Evolutionary conservation across 768 basidiomycete species (phyloP), one percentile per base, ranked within the genome.

Genomic region (Kwoniella europaea): DNA sequence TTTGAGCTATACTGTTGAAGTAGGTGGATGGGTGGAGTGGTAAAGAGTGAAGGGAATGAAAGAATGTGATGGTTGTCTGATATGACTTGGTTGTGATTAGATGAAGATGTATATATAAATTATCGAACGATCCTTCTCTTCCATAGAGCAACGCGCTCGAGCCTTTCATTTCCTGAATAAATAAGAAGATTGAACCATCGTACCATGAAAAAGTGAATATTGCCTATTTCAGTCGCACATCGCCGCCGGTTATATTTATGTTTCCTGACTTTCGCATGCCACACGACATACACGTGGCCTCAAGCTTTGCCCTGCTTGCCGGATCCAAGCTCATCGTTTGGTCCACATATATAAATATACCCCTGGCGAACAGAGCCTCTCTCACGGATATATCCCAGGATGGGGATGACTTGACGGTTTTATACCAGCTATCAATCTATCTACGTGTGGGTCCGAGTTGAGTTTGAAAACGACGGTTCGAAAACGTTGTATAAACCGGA

Each of bases 1-100:
- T 43, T 61, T 61, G 59, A 43, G 42, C 18, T 9, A n/a, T 61
- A 61, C 59, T 61, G 42, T 61, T 61, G 59, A 61, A 61, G 59
- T 61, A 61, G 24, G 54, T 20, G 20, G 54, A 35, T 42, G 35
- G 57, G 24, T 55, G 24, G 24, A 61, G 57, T 16, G 16, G 13
- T 27, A 3, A 22, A 61, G 59, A 61, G 42, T 18, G n/a, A 42
- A 2, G 42, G 10, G 9, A 35, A 20, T 20, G 15, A 22, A 61
- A 44, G 59, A 61, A 61, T n/a, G 59, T 61, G 42, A 43, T 61
- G 4, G 6, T 35, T 22, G 16, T 43, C 29, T 10, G 15, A 6
- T 50, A 50, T 50, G 13, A 18, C 18, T 50, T 50, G 46, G 10
- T 16, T 50, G 16, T 50, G 46, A 50, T 50, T 50, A 59, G 35